phyloP scores from a whole-genome alignment of 169 alveolate genomes.

The Plasmodium knowlesi region DNA sequence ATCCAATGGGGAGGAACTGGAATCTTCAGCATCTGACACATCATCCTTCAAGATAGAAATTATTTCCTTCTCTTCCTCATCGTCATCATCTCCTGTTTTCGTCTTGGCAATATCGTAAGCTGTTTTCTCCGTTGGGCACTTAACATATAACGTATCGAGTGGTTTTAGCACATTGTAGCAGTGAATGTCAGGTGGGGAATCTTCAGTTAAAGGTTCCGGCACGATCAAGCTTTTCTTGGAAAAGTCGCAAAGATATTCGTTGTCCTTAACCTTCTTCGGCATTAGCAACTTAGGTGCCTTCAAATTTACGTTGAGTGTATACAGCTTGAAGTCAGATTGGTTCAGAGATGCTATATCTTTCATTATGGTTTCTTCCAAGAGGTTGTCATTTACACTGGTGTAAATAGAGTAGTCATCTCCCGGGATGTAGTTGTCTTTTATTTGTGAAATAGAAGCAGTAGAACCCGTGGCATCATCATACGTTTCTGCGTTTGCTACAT shows the following conservation, averaged over 20 bases:
- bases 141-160: constrained; percentile 50
- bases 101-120: constrained; percentile 9
- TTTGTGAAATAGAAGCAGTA: neutral
- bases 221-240: constrained; percentile 13
- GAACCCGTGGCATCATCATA: neutral
- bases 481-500: neutral
- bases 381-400: neutral
- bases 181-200: neutral
- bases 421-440: neutral
- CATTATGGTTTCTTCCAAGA: constrained; percentile 9
- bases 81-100: neutral
- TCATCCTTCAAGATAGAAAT: neutral
- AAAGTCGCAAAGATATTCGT: constrained; percentile 29
- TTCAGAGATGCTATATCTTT: constrained; percentile 11
- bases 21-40: neutral
- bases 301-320: constrained; percentile 16
- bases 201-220: constrained; percentile 7
- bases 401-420: constrained; percentile 7
- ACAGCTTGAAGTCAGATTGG: neutral
- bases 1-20: neutral
- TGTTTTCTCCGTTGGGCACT: constrained; percentile 55
- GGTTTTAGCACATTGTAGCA: constrained; percentile 29
- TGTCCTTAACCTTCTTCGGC: neutral
- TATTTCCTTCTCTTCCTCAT: constrained; percentile 6
- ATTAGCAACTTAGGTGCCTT: constrained; percentile 30